Evolutionary conservation across 306 rosid species (phyloP).

Genomic region (Coriaria nepalensis): DNA sequence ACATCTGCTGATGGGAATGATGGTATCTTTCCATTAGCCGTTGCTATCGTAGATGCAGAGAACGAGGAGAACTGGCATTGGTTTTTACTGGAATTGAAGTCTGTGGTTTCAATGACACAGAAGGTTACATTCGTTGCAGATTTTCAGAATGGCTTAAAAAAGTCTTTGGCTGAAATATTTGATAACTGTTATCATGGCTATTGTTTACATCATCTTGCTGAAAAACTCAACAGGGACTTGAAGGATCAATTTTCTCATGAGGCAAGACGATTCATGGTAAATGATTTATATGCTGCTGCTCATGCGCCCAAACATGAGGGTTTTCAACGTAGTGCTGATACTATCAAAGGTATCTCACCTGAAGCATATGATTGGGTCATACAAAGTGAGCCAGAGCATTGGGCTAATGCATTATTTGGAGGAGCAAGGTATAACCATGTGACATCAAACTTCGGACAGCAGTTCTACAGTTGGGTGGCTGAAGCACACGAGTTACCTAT

Average conservation of each 20-base stretch:
- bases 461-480: constrained; percentile 79
- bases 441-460: constrained; percentile 68
- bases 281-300: constrained; percentile 83
- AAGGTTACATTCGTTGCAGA: constrained; percentile 75
- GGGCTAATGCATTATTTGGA: constrained; percentile 73
- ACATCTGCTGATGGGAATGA: constrained; percentile 80
- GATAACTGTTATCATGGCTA: constrained; percentile 62
- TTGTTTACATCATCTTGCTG: constrained; percentile 83
- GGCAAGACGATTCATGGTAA: constrained; percentile 86
- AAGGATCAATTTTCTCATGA: constrained; percentile 95
- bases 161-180: constrained; percentile 55
- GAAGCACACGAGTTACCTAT: constrained; percentile 94
- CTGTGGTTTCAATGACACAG: constrained; percentile 40
- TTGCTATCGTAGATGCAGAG: constrained; percentile 84
- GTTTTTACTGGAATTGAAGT: constrained; percentile 70
- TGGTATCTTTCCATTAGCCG: constrained; percentile 73
- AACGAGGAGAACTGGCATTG: constrained; percentile 83
- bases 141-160: constrained; percentile 57
- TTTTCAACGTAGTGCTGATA: constrained; percentile 52
- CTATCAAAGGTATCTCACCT: constrained; percentile 78
- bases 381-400: constrained; percentile 70
- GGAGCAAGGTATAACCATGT: constrained; percentile 79
- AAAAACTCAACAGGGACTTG: constrained; percentile 78
- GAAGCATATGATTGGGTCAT: constrained; percentile 86
- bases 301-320: constrained; percentile 55